phyloP scores from a whole-genome alignment of 768 basidiomycete genomes.

The Sarcodon aspratus region DNA sequence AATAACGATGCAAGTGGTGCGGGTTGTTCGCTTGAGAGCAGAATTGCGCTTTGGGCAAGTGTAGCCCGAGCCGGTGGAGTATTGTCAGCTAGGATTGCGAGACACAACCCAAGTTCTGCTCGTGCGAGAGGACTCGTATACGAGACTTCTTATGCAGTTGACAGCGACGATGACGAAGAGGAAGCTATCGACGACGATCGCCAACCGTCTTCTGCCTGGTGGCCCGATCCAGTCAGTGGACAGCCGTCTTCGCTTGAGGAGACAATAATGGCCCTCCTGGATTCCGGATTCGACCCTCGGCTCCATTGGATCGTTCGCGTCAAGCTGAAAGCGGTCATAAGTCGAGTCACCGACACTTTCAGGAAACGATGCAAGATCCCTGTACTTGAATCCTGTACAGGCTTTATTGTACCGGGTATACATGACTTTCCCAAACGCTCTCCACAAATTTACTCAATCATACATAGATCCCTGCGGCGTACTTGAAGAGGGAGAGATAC shows the following conservation, averaged over 20 bases:
- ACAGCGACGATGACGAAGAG: slow-evolving; percentile 9
- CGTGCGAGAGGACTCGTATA: slow-evolving; percentile 13
- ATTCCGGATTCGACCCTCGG: slow-evolving; percentile 46
- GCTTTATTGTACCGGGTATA: slow-evolving; percentile 49
- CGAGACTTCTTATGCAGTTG: slow-evolving; percentile 4
- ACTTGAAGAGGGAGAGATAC: slow-evolving; percentile 42
- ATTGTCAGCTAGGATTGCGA: slow-evolving; percentile 11
- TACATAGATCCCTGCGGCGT: slow-evolving; percentile 38
- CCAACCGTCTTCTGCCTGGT: slow-evolving; percentile 46
- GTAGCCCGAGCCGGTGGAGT: slow-evolving; percentile 13
- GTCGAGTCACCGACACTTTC: slow-evolving; percentile 23
- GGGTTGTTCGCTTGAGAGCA: slow-evolving; percentile 2
- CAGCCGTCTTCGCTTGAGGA: slow-evolving; percentile 53
- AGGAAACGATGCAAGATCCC: slow-evolving; percentile 29
- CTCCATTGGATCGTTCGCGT: slow-evolving; percentile 36
- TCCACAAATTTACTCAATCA: not conserved
- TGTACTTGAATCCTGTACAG: slow-evolving; percentile 47
- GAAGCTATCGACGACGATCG: slow-evolving; percentile 16
- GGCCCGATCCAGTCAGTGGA: slow-evolving; percentile 53
- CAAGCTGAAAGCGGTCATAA: slow-evolving; percentile 40
- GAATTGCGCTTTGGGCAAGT: slow-evolving; percentile 12
- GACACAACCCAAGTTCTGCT: slow-evolving; percentile 13
- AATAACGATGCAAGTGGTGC: not conserved
- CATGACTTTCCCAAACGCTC: not conserved
- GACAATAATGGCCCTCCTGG: slow-evolving; percentile 43